Evolutionary conservation across 164 flowering plant species (phyloP).

Genomic region (Santalum album): DNA sequence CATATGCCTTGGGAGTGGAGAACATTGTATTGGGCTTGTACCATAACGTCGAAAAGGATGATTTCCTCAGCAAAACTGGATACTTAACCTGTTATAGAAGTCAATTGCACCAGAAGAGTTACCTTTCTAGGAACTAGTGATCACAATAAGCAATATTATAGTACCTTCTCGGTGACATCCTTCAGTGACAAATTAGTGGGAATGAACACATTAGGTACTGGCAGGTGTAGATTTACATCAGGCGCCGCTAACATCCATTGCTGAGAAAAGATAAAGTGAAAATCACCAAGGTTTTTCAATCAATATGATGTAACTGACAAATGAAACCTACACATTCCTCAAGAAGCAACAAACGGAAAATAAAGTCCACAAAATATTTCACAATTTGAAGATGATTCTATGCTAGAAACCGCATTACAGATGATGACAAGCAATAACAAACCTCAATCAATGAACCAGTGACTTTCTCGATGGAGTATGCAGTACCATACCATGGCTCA

Average conservation of each 20-base stretch:
- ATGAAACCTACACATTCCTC: background rate
- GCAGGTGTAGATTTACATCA: constrained; percentile 62
- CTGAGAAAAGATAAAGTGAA: constrained; percentile 43
- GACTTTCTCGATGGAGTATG: constrained; percentile 63
- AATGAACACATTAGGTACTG: constrained; percentile 68
- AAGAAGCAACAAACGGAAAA: background rate
- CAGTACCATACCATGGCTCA: constrained; percentile 97
- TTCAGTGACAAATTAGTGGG: constrained; percentile 82
- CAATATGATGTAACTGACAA: background rate
- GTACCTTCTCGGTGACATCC: constrained; percentile 43
- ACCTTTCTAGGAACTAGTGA: background rate
- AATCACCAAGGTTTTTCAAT: background rate
- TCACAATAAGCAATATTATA: background rate
- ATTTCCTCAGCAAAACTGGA: constrained; percentile 63
- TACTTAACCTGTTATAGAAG: constrained; percentile 36
- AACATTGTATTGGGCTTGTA: constrained; percentile 84
- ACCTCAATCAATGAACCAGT: constrained; percentile 57
- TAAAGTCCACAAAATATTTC: background rate
- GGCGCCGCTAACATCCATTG: constrained; percentile 72
- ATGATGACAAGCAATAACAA: constrained; percentile 6
- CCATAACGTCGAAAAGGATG: constrained; percentile 73
- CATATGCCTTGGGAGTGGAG: constrained; percentile 74
- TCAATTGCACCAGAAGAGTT: constrained; percentile 2
- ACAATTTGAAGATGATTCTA: background rate
- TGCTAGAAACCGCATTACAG: background rate